phyloP scores from a whole-genome alignment of 2,329 filamentous ascomycete genomes.

The Biscogniauxia sp. region DNA sequence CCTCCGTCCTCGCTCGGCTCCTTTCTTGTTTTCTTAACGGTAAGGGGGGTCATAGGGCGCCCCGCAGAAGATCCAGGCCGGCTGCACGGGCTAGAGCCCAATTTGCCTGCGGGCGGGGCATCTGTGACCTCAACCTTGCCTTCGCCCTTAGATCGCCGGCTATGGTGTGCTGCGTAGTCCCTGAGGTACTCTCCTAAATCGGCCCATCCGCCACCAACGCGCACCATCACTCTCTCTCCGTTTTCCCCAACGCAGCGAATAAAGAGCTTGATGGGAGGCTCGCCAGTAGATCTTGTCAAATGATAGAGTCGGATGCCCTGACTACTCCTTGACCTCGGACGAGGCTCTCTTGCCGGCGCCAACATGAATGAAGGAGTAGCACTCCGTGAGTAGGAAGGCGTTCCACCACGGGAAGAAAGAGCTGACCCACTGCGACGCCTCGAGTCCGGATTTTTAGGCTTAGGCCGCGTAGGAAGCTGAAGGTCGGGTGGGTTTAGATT shows the following conservation, averaged over 20 bases:
- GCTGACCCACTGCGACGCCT: conserved; percentile 49
- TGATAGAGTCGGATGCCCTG: conserved; percentile 91
- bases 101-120: conserved; percentile 34
- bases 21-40: conserved; percentile 53
- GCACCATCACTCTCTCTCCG: conserved; percentile 94
- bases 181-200: conserved; percentile 93
- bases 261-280: conserved; percentile 90
- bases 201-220: conserved; percentile 97
- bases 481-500: conserved; percentile 60
- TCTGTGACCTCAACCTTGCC: conserved; percentile 60
- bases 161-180: conserved; percentile 90
- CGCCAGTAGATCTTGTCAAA: conserved; percentile 76
- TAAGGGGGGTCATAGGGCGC: conserved; percentile 45
- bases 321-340: conserved; percentile 47
- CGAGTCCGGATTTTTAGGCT: conserved; percentile 43
- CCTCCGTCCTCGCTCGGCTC: conserved; percentile 39
- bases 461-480: conserved; percentile 45
- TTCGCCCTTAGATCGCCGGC: conserved; percentile 59
- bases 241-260: conserved; percentile 88
- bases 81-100: conserved; percentile 42
- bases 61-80: conserved; percentile 41
- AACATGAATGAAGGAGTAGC: conserved; percentile 61
- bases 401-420: conserved; percentile 39
- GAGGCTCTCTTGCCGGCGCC: conserved; percentile 58
- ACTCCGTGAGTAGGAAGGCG: conserved; percentile 44